These are phyloP conservation scores for Calonectria pteridis DNA, from an alignment of 2,329 filamentous ascomycete genomes.

Conservation along the genomic window DNA sequence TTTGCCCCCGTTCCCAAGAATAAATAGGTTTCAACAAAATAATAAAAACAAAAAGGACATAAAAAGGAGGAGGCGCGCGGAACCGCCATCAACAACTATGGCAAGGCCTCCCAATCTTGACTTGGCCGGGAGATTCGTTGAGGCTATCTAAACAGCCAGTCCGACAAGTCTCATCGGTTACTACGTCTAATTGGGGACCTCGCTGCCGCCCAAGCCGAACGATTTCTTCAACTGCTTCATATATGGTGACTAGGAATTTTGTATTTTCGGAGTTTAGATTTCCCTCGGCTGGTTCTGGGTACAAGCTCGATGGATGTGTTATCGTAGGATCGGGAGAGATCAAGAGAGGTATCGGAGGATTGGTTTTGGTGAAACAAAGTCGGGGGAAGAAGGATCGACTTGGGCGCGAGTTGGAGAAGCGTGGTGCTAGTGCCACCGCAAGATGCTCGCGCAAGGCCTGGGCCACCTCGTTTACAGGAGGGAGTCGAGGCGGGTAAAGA, in stretches of 20 bases:
- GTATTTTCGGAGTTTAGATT: conserved; percentile 20
- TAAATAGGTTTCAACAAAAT: conserved; percentile 43
- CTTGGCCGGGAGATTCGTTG: neutral
- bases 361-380: conserved; percentile 30
- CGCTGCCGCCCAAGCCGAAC: conserved; percentile 27
- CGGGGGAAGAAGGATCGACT: conserved; percentile 28
- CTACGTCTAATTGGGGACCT: conserved; percentile 4
- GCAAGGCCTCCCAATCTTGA: conserved; percentile 20
- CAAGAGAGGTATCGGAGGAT: conserved; percentile 25
- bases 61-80: conserved; percentile 34
- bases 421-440: conserved; percentile 27
- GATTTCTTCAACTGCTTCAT: conserved; percentile 36
- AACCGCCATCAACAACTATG: conserved; percentile 30
- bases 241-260: conserved; percentile 10
- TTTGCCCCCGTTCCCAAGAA: conserved; percentile 43
- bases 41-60: conserved; percentile 40
- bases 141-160: neutral
- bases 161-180: neutral
- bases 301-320: conserved; percentile 19
- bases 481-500: conserved; percentile 97
- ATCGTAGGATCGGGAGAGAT: conserved; percentile 31
- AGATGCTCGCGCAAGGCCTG: conserved; percentile 26
- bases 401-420: conserved; percentile 33
- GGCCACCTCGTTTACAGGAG: conserved; percentile 72
- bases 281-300: conserved; percentile 18